Evolutionary conservation across 169 alveolate species (phyloP).

Genomic region (Plasmodium yoelii): DNA sequence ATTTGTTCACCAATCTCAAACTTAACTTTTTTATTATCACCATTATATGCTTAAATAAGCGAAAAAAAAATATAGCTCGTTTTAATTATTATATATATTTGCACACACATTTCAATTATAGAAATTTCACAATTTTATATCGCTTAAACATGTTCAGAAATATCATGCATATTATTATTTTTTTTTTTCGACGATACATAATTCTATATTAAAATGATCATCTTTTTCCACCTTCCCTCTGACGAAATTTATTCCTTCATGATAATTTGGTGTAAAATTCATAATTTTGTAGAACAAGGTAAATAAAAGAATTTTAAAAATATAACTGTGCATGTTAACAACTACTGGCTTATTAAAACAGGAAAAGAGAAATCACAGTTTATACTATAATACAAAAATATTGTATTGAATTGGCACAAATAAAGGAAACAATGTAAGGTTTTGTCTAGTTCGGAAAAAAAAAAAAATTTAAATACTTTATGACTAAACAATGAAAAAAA

Average conservation of each 20-base stretch:
- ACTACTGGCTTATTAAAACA: neutral
- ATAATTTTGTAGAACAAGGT: constrained; percentile 20
- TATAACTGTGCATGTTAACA: constrained; percentile 15
- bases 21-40: constrained; percentile 8
- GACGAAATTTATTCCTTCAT: neutral
- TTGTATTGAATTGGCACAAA: no score
- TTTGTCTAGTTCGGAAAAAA: no score
- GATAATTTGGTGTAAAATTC: neutral
- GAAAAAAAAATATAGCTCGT: neutral
- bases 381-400: no score
- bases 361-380: neutral
- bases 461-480: no score
- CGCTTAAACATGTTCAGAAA: neutral
- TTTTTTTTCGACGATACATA: constrained; percentile 14
- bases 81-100: neutral
- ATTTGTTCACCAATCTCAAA: constrained; percentile 6
- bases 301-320: constrained; percentile 21
- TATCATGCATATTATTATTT: neutral
- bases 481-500: no score
- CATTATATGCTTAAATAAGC: constrained; percentile 24
- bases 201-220: constrained; percentile 13
- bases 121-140: no score
- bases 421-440: no score
- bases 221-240: constrained; percentile 12
- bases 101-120: neutral